Base-by-base conservation (phyloP, 345 rosid genomes). In the Populus nigra region DNA sequence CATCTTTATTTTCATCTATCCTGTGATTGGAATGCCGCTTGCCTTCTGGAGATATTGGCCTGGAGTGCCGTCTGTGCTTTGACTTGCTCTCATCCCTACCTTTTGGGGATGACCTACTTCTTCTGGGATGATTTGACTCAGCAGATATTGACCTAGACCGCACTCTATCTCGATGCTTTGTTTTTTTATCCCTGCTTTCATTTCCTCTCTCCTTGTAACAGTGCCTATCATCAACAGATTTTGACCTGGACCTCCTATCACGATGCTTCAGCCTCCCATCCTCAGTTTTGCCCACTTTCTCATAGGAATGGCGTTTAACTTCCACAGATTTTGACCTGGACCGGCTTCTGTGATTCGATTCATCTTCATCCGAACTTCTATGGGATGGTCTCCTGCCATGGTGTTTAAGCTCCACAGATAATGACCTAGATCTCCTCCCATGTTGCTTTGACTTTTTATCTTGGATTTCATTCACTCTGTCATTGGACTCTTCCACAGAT, bases 181-280 rank as follows among this genome's bases (percentile, higher is more conserved):
- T 84, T 80, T 81, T 88, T 78, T 68, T 88, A 77, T 87, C 89
- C 79, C 86, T 85, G 72, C 81, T 84, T 75, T 79, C 85, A 68
- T 77, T 81, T 72, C 80, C 78, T 73, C 85, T 90, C 83, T 86
- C 91, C 73, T 65, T 79, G 53, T 80, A 72, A 47, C 62, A 75
- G 63, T 72, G 86, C 78, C 84, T 86, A 84, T 77, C 85, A 80
- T 93, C 95, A 57, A 82, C 73, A 82, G 95, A 93, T 75, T 85
- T 84, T 71, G 97, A 93, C 83, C 91, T 85, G 61, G 99, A 93
- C 63, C 89, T 89, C 85, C 84, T 83, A 77, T 38, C 88, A 80
- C 71, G 86, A 79, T 82, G 84, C 82, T 82, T 88, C 47, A 65
- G 76, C 50, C 80, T 92, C 71, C 77, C 81, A 35, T 87, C 85